Conservation (phyloP, 345 rosid species). For the Hevea brasiliensis region DNA sequence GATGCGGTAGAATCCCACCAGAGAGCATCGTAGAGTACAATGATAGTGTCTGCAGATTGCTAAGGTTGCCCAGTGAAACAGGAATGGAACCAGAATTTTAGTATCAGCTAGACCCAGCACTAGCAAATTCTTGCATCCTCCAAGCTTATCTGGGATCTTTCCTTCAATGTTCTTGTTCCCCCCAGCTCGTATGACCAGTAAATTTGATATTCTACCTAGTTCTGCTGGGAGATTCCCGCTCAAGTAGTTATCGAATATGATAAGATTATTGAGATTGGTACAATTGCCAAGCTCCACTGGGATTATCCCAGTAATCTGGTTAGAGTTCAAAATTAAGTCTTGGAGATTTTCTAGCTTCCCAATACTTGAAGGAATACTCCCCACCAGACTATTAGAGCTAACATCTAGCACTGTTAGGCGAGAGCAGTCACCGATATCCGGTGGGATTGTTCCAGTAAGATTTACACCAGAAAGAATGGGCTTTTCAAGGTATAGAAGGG, state of each 20-base stretch:
- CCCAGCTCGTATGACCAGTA: slow-evolving; percentile 72
- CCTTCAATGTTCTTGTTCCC: slow-evolving; percentile 80
- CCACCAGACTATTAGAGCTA: slow-evolving; percentile 60
- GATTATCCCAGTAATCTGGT: slow-evolving; percentile 74
- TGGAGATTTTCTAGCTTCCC: slow-evolving; percentile 55
- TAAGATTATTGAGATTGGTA: slow-evolving; percentile 44
- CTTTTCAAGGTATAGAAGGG: slow-evolving; percentile 49
- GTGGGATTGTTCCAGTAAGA: slow-evolving; percentile 65
- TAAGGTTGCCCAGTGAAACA: slow-evolving; percentile 62
- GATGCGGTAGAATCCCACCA: slow-evolving; percentile 75
- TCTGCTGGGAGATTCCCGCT: slow-evolving; percentile 65
- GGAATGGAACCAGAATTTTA: slow-evolving; percentile 72
- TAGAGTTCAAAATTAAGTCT: slow-evolving; percentile 64
- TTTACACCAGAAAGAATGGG: slow-evolving; percentile 65
- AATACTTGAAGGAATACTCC: slow-evolving; percentile 60
- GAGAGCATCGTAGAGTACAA: slow-evolving; percentile 71
- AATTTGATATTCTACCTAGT: slow-evolving; percentile 57
- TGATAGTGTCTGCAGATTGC: slow-evolving; percentile 64
- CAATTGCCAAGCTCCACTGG: slow-evolving; percentile 59
- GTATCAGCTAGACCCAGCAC: slow-evolving; percentile 84
- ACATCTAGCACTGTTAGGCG: slow-evolving; percentile 54
- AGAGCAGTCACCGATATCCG: slow-evolving; percentile 49
- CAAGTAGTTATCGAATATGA: slow-evolving; percentile 64
- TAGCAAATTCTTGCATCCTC: slow-evolving; percentile 68
- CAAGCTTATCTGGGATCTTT: slow-evolving; percentile 71